phyloP scores from a whole-genome alignment of 2,329 filamentous ascomycete species.

The Graphilbum fragrans region DNA sequence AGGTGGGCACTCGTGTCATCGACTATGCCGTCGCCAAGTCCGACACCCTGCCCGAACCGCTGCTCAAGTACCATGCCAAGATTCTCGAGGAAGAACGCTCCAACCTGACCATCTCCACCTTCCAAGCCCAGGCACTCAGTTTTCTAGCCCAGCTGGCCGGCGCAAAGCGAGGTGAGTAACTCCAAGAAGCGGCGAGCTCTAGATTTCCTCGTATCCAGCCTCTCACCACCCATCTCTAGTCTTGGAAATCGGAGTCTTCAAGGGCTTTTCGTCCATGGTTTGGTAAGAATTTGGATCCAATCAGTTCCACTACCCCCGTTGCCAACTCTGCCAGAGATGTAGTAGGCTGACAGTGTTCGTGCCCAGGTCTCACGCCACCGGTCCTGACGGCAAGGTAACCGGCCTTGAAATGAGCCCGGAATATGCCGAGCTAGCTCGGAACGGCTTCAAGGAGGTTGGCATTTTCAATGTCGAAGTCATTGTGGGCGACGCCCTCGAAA shows the following conservation, averaged over 20 bases:
- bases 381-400: slow-evolving; percentile 27
- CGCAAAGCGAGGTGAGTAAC: slow-evolving; percentile 18
- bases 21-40: slow-evolving; percentile 30
- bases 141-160: slow-evolving; percentile 28
- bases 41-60: slow-evolving; percentile 25
- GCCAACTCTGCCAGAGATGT: neutral
- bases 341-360: neutral
- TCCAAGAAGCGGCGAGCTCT: neutral
- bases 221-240: slow-evolving; percentile 18
- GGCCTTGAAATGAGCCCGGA: slow-evolving; percentile 32
- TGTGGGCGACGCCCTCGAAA: slow-evolving; percentile 32
- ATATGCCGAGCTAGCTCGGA: slow-evolving; percentile 27
- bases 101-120: slow-evolving; percentile 14
- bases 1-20: slow-evolving; percentile 26
- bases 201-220: too few relatives aligned
- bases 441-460: slow-evolving; percentile 24
- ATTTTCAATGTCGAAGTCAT: slow-evolving; percentile 33
- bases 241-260: slow-evolving; percentile 35
- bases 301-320: neutral
- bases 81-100: slow-evolving; percentile 10
- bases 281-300: slow-evolving; percentile 22
- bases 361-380: slow-evolving; percentile 26
- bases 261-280: slow-evolving; percentile 34
- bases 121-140: slow-evolving; percentile 15
- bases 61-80: slow-evolving; percentile 28